Evolutionary conservation across 2,329 filamentous ascomycete genomes (phyloP).

Genomic region (Beauveria scarabaeidicola): DNA sequence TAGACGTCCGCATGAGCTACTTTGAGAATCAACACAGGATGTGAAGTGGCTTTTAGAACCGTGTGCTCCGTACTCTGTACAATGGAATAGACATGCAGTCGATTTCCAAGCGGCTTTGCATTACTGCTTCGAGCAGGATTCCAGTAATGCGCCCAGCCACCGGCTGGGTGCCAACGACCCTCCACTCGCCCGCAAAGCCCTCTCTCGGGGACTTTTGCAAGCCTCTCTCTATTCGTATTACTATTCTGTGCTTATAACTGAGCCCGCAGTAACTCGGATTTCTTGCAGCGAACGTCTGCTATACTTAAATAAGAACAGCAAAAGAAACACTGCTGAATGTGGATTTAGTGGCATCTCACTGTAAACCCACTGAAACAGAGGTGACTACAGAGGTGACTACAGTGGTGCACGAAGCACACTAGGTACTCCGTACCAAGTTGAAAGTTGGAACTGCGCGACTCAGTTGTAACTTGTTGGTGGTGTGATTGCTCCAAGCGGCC

Average conservation of each 20-base stretch:
- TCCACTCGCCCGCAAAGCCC: slow-evolving; percentile 4
- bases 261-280: background rate
- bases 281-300: background rate
- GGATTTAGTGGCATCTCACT: too few species aligned
- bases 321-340: background rate
- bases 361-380: background rate
- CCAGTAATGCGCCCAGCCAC: background rate
- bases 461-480: too few species aligned
- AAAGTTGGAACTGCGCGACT: background rate
- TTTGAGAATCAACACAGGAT: background rate
- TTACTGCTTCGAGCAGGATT: slow-evolving; percentile 1
- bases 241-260: background rate
- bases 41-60: background rate
- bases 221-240: background rate
- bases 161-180: background rate
- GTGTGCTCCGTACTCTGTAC: background rate
- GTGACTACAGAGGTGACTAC: background rate
- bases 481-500: background rate
- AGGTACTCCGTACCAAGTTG: too few species aligned
- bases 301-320: background rate
- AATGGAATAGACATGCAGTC: background rate
- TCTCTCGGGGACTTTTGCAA: slow-evolving; percentile 1
- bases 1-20: background rate
- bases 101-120: background rate
- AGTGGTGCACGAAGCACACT: background rate